These are phyloP conservation scores for Spinacia oleracea DNA, from an alignment of 179 eudicot species.

Conservation along the genomic window DNA sequence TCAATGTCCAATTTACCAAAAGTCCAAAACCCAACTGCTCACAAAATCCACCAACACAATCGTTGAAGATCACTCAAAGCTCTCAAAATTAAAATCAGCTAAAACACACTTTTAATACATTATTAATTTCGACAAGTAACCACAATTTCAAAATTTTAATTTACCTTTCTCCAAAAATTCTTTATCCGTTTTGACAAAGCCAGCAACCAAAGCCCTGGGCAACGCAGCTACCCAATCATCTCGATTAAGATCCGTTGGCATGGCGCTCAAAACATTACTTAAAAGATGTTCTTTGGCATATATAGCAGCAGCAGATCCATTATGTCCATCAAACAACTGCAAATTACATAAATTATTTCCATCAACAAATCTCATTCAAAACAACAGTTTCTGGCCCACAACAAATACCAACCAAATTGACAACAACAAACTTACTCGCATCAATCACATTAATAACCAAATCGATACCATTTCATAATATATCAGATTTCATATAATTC, in stretches of 20 bases:
- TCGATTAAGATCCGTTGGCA: conserved; percentile 68
- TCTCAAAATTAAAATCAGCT: background rate
- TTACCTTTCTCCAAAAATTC: conserved; percentile 79
- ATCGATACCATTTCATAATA: background rate
- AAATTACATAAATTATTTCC: conserved; percentile 7
- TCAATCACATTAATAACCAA: background rate
- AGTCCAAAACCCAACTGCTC: background rate
- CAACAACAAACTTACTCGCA: background rate
- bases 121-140: background rate
- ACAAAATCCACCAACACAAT: background rate
- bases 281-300: conserved; percentile 64
- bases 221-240: conserved; percentile 88
- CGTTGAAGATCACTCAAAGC: background rate
- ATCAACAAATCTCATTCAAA: conserved; percentile 10
- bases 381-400: conserved; percentile 9
- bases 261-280: conserved; percentile 54
- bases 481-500: background rate
- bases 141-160: background rate
- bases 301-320: conserved; percentile 80
- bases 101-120: background rate
- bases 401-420: background rate
- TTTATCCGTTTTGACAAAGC: conserved; percentile 93
- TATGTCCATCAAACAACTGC: conserved; percentile 94
- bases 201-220: conserved; percentile 94
- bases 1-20: background rate